Evolutionary conservation across 202 grass and related monocot genomes (phyloP), one percentile per base, ranked within the genome.

Genomic region (Musa balbisiana): DNA sequence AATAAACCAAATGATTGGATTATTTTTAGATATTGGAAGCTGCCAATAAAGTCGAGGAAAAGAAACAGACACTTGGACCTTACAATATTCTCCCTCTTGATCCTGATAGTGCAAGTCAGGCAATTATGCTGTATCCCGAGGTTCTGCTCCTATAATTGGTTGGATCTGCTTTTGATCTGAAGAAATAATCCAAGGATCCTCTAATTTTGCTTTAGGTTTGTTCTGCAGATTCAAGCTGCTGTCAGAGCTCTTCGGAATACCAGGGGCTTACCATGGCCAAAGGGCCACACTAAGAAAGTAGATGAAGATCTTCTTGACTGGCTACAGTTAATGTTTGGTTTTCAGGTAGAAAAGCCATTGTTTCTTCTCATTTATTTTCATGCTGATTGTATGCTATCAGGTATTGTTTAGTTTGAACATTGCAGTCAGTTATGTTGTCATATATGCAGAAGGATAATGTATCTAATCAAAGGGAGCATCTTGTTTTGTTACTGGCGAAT

Each of bases 271-370:
- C 90, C 90, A 78, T 86, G 87, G 80, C 86, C 84, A 3, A 93
- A 93, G 81, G 88, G 84, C 81, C 84, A 91, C 71, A 86, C 93
- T 64, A 76, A 81, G 14, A 93, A 93, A 78, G 82, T 89, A 73
- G 92, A 91, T 1, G 90, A 87, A 72, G 94, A 98, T 77, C 78
- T 98, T 26, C 89, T 98, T 77, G 94, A 98, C 78, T 98, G 94
- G 94, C 90, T 98, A 64, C 94, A 98, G 86, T 76, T 83, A 69
- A 97, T 98, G 88, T 98, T 98, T 91, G 90, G 94, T n/a, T 98
- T 98, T 89, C 94, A 98, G 94, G 94, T 87, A 89, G 85, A 80
- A 68, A 80, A 87, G 17, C 52, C 53, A 78, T 69, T 85, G 66
- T 79, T 71, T 73, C 74, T 55, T 80, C 67, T 55, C 20, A 49